These are phyloP conservation scores for Eutypella sp. DNA, from an alignment of 2,329 filamentous ascomycete species.

Conservation along the genomic window DNA sequence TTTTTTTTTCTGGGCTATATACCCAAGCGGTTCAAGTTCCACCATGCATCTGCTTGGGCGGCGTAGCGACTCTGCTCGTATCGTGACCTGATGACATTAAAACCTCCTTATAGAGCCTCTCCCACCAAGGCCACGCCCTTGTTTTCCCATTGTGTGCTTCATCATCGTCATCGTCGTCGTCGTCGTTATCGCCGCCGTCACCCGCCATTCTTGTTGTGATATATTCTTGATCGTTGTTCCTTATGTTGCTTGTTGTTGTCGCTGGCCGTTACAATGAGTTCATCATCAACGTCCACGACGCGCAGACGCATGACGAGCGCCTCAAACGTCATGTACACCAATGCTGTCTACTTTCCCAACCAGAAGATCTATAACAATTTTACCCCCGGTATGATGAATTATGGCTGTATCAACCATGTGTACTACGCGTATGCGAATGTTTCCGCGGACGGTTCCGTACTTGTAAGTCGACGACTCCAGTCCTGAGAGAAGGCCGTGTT, in stretches of 20 bases:
- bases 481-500: too few species aligned
- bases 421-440: slow-evolving; percentile 81
- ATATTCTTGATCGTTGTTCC: background rate
- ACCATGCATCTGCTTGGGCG: background rate
- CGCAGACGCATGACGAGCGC: slow-evolving; percentile 43
- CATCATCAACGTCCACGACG: slow-evolving; percentile 34
- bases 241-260: slow-evolving; percentile 2
- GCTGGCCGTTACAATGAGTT: slow-evolving; percentile 29
- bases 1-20: background rate
- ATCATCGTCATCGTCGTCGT: background rate
- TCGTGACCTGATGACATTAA: background rate
- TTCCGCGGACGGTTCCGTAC: slow-evolving; percentile 65
- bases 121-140: slow-evolving; percentile 1
- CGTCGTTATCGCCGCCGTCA: background rate
- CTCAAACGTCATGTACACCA: slow-evolving; percentile 54
- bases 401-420: slow-evolving; percentile 72
- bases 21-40: background rate
- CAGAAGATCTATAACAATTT: slow-evolving; percentile 67
- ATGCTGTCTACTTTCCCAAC: slow-evolving; percentile 84
- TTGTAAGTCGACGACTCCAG: slow-evolving; percentile 52
- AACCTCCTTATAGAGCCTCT: background rate
- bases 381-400: slow-evolving; percentile 68
- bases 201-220: too few species aligned
- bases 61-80: background rate
- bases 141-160: background rate